A percentile compares a stretch with the other conserved stretches of the same genome.
Evolutionary conservation across 169 alveolate species (phyloP).

Genomic region (Eimeria maxima): DNA sequence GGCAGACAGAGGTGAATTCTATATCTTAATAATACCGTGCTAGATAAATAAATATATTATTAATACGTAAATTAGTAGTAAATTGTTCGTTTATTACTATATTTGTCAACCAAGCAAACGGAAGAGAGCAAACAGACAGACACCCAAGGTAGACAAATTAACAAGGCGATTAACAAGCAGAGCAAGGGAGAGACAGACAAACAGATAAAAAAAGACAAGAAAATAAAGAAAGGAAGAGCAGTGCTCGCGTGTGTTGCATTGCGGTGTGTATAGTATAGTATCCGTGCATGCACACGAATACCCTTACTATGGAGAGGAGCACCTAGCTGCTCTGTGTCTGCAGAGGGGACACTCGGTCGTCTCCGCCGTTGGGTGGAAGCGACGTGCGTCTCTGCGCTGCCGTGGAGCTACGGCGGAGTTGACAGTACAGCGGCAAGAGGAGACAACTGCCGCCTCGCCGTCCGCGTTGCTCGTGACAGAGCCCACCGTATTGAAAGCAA

Average conservation of each 20-base stretch:
- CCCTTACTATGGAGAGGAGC: not conserved
- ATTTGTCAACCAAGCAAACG: no score
- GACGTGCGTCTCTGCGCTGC: conserved; percentile 48
- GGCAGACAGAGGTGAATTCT: not conserved
- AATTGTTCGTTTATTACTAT: no score
- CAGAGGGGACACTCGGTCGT: conserved; percentile 52
- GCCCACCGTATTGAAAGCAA: conserved; percentile 48
- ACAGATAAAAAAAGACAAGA: no score
- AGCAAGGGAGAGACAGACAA: no score
- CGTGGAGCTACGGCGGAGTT: not conserved
- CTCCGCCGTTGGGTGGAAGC: conserved; percentile 74
- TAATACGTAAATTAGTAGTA: no score
- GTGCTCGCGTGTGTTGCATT: no score
- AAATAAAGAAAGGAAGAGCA: no score
- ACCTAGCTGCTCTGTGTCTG: not conserved
- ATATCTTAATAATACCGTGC: no score
- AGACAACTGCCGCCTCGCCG: not conserved
- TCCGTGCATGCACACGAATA: not conserved
- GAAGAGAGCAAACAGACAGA: no score
- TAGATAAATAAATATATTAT: no score
- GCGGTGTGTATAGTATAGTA: not conserved
- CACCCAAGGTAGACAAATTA: no score
- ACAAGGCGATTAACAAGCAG: no score
- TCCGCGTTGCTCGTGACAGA: conserved; percentile 55
- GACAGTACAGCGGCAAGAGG: not conserved